phyloP scores from a whole-genome alignment of 768 basidiomycete species.

The Tricholoma flavovirens region DNA sequence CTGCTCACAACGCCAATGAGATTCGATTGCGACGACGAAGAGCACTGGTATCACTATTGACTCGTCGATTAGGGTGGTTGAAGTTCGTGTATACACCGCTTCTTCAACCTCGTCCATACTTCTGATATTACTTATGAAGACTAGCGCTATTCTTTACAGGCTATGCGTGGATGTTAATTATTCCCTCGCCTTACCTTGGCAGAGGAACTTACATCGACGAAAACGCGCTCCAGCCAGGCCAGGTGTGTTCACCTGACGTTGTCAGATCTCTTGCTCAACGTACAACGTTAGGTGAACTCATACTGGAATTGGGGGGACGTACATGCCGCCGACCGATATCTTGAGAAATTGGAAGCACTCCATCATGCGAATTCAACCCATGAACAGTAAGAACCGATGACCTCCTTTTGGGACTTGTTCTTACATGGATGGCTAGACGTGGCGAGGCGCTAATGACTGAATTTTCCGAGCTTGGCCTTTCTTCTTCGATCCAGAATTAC shows the following conservation, averaged over 20 bases:
- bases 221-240: constrained; percentile 90
- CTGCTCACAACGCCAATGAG: constrained; percentile 23
- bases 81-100: constrained; percentile 25
- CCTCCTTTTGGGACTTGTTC: neutral
- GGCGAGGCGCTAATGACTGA: constrained; percentile 55
- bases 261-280: neutral
- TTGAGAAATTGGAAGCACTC: constrained; percentile 61
- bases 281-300: constrained; percentile 65
- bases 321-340: constrained; percentile 75
- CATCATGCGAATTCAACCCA: constrained; percentile 60
- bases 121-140: constrained; percentile 31
- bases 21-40: constrained; percentile 43
- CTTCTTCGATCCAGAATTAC: constrained; percentile 66
- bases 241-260: constrained; percentile 41
- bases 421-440: constrained; percentile 41
- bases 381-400: constrained; percentile 51
- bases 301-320: constrained; percentile 93
- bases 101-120: neutral
- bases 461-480: constrained; percentile 71
- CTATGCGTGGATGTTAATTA: constrained; percentile 76
- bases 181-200: constrained; percentile 64
- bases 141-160: constrained; percentile 54
- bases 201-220: constrained; percentile 84
- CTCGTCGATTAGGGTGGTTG: constrained; percentile 28
- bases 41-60: constrained; percentile 28